Base-by-base conservation (phyloP, 179 eudicot species). In the Spergularia azorica region DNA sequence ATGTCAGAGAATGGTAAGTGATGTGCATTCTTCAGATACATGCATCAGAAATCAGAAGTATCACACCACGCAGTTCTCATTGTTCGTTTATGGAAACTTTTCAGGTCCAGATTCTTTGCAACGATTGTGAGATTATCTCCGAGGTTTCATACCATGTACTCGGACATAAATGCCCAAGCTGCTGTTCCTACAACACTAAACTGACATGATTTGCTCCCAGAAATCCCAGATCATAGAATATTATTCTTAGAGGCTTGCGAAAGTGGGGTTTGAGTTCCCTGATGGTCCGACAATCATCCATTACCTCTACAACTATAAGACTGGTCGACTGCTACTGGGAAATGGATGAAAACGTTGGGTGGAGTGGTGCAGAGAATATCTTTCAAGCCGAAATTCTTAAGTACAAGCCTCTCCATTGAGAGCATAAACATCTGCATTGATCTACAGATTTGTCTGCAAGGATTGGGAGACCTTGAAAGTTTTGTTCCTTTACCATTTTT, bases 81-180 rank as follows among this genome's bases (percentile, higher is more conserved):
- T 38, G 21, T 9, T 54, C 71, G 9, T 63, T 15, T 73, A 60
- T 14, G 26, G 54, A 11, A 0, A 6, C 14, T 13, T n/a, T 26
- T 14, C 68, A 87, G 86, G 89, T 87, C 52, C 74, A 75, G 65
- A 87, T 83, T 76, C 86, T 85, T 54, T 87, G 89, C 77, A 87
- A 87, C 54, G 89, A 87, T 59, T 87, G 89, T 72, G 86, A 81
- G 63, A 65, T 9, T 39, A 76, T 5, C 41, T 80, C 89, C 0
- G 65, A 85, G 58, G 88, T 87, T 43, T 79, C 72, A 48, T 87
- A 78, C 83, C 88, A 87, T 48, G 55, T 84, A 32, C 65, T 87
- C 20, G 89, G 85, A 13, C 84, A 83, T 57, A 87, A 87, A 79
- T 87, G 88, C 75, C 83, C 75, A 1, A 68, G 51, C 70, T 87